These are phyloP conservation scores for Blastobotrys attinorum DNA, from an alignment of 805 yeast species.

Conservation along the genomic window DNA sequence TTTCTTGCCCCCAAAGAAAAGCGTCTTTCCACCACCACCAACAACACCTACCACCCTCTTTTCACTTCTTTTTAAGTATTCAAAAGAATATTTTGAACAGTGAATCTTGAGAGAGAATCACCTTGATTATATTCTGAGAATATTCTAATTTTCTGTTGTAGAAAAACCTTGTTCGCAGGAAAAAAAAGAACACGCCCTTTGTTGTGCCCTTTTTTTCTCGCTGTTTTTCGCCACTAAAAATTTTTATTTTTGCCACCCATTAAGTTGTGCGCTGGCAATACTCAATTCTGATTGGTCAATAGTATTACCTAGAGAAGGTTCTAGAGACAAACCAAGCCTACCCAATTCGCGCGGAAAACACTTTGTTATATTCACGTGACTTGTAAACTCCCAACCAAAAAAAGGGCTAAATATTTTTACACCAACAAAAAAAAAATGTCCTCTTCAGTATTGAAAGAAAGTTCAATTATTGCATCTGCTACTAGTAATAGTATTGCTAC, in stretches of 20 bases:
- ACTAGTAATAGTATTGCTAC: too few relatives aligned
- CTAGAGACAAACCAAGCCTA: background rate
- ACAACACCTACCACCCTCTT: background rate
- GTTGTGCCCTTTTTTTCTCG: too few relatives aligned
- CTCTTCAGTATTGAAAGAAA: background rate
- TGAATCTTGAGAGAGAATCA: background rate
- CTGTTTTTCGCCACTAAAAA: background rate
- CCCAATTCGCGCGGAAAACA: too few relatives aligned
- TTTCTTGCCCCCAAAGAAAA: background rate
- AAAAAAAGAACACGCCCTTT: too few relatives aligned
- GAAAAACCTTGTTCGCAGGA: too few relatives aligned
- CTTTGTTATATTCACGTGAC: too few relatives aligned
- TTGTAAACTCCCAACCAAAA: too few relatives aligned
- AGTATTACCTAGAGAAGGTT: background rate
- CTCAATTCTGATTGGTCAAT: background rate
- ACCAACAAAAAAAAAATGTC: background rate
- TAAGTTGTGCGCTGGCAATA: background rate
- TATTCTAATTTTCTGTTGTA: background rate
- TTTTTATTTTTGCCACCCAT: conserved; percentile 7
- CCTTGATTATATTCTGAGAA: background rate
- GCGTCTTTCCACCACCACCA: background rate
- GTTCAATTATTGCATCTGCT: too few relatives aligned
- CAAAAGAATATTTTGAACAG: background rate
- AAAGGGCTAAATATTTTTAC: too few relatives aligned
- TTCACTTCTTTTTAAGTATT: background rate